Conservation (phyloP, 106 monocot species). For the Cymbidium sinense region DNA sequence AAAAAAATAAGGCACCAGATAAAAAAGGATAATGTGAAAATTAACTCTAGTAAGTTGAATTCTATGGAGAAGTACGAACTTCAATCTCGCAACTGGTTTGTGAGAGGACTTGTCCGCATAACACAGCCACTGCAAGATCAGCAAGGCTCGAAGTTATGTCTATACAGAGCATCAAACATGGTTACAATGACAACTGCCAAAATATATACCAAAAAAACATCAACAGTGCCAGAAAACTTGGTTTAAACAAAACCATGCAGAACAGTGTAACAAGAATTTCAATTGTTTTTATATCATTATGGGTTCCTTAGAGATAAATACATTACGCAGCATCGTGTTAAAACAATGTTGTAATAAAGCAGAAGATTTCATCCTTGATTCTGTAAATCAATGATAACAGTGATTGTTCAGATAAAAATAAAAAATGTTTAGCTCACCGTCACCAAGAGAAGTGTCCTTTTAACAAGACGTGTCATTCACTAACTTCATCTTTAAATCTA, state of each 20-base stretch:
- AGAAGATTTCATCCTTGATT: not conserved
- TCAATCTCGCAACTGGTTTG: slow-evolving; percentile 83
- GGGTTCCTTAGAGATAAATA: not conserved
- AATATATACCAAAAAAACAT: not conserved
- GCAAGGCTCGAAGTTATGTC: not conserved
- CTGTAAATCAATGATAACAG: too few species aligned
- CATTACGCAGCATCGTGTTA: not conserved
- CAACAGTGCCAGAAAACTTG: not conserved
- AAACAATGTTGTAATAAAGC: not conserved
- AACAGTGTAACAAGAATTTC: not conserved
- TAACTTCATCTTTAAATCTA: too few species aligned
- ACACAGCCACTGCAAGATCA: slow-evolving; percentile 82
- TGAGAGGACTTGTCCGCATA: slow-evolving; percentile 96
- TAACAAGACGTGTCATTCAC: too few species aligned
- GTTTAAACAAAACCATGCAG: not conserved
- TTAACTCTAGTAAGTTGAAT: not conserved
- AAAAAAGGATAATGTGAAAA: not conserved
- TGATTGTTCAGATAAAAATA: too few species aligned
- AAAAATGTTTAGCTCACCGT: too few species aligned
- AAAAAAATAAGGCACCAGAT: slow-evolving; percentile 3
- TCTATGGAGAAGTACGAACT: slow-evolving; percentile 37
- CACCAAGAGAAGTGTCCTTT: too few species aligned
- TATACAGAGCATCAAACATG: not conserved
- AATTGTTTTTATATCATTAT: too few species aligned
- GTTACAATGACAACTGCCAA: not conserved